A percentile compares a stretch with the other conserved stretches of the same genome.
phyloP scores from a whole-genome alignment of 2,329 filamentous ascomycete species.

The Plenodomus biglobosus region DNA sequence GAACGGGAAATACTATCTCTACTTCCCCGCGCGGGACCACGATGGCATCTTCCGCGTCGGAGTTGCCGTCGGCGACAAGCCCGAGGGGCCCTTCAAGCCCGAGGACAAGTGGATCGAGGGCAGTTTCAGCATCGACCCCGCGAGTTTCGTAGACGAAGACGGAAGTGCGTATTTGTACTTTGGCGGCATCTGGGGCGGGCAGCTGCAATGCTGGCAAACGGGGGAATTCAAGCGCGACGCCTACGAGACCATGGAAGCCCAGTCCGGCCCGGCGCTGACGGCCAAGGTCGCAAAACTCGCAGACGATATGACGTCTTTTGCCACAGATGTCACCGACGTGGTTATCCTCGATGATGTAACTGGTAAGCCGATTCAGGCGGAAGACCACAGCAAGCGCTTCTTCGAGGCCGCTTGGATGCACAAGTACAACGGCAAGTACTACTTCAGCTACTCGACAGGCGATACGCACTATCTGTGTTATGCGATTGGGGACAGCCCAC shows the following conservation, averaged over 20 bases:
- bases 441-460: slow-evolving; percentile 77
- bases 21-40: slow-evolving; percentile 74
- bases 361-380: slow-evolving; percentile 58
- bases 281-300: slow-evolving; percentile 67
- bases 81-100: slow-evolving; percentile 69
- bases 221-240: slow-evolving; percentile 57
- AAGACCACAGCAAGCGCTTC: slow-evolving; percentile 74
- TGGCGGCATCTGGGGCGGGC: slow-evolving; percentile 78
- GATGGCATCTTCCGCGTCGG: slow-evolving; percentile 72
- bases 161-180: slow-evolving; percentile 70
- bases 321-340: slow-evolving; percentile 59
- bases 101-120: slow-evolving; percentile 66
- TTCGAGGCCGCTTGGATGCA: slow-evolving; percentile 83
- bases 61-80: slow-evolving; percentile 64
- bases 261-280: slow-evolving; percentile 56
- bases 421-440: slow-evolving; percentile 68
- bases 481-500: slow-evolving; percentile 63
- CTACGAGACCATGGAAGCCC: slow-evolving; percentile 33
- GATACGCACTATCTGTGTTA: slow-evolving; percentile 76
- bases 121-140: slow-evolving; percentile 76
- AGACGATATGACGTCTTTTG: slow-evolving; percentile 67
- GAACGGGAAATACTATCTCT: slow-evolving; percentile 73
- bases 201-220: slow-evolving; percentile 72
- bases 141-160: slow-evolving; percentile 71
- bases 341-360: slow-evolving; percentile 63